Evolutionary conservation across 345 rosid species (phyloP), one percentile per base, ranked within the genome.

Genomic region (Toxicodendron radicans): DNA sequence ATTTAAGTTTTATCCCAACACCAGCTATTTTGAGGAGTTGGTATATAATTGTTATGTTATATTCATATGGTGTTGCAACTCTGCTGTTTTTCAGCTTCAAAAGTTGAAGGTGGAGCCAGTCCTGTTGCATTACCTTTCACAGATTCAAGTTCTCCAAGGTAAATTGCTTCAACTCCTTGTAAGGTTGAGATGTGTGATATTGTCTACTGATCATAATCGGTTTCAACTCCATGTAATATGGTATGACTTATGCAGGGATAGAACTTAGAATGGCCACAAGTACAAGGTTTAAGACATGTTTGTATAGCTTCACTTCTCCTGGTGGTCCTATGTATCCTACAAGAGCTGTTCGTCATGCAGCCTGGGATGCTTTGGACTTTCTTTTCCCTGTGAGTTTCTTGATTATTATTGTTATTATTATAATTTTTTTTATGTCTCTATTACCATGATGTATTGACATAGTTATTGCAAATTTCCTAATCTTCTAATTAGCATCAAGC

Each of bases 281-380:
- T 79, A 96, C 98, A 58, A 88, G 98, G 82, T 74, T 96, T 61
- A 96, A 93, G 84, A 89, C 97, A 14, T 92, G 98, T 76, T 81
- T 96, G 68, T 96, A 93, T 73, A 96, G 98, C 85, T 96, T 96
- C 72, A 93, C 97, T 35, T 92, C 98, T 59, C 98, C 99, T 0
- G 97, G 99, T 16, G 99, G 97, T 71, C 98, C 97, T 51, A 92
- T 96, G 97, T 96, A 93, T 80, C 99, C 99, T 17, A 92, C 99
- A n/a, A 90, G 98, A 86, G 93, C 85, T 70, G 98, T 96, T 74
- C 97, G 97, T 45, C 98, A 93, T 89, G 98, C 97, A 46, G 97
- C 99, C 21, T 96, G 99, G 99, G 97, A 88, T 73, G 85, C 98
- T 57, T 84, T 96, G 66, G 98, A 96, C 85, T 86, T 83, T 16